A percentile compares a stretch with the other conserved stretches of the same genome.
These are phyloP conservation scores for Entomophthora muscae DNA, from an alignment of 371 early-diverging fungal species.

Conservation along the genomic window DNA sequence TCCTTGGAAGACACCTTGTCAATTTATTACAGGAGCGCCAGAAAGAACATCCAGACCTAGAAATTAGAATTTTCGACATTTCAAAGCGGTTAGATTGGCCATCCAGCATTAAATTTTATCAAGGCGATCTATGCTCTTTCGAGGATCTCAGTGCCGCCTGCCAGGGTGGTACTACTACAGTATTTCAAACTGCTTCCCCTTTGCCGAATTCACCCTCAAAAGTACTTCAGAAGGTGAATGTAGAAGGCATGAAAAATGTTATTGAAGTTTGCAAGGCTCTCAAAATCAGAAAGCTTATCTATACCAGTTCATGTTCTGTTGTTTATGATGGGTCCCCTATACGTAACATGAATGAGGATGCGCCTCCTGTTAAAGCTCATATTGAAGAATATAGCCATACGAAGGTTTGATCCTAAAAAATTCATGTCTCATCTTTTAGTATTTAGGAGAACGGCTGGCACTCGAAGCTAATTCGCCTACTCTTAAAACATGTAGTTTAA, in stretches of 20 bases:
- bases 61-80: slow-evolving; percentile 12
- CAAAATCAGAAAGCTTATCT: slow-evolving; percentile 57
- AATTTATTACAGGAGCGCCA: slow-evolving; percentile 6
- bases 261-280: slow-evolving; percentile 52
- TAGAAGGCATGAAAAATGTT: slow-evolving; percentile 73
- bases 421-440: too few relatives aligned
- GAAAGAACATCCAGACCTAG: background rate
- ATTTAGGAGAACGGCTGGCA: slow-evolving; percentile 66
- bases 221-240: slow-evolving; percentile 56
- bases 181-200: slow-evolving; percentile 84
- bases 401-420: slow-evolving; percentile 44
- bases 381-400: slow-evolving; percentile 86
- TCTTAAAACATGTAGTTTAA: slow-evolving; percentile 55
- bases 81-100: slow-evolving; percentile 7
- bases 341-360: slow-evolving; percentile 60
- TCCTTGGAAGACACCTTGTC: slow-evolving; percentile 12
- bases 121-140: slow-evolving; percentile 11
- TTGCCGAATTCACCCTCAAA: slow-evolving; percentile 45
- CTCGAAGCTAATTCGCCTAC: slow-evolving; percentile 51
- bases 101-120: slow-evolving; percentile 8
- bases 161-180: background rate
- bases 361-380: slow-evolving; percentile 46
- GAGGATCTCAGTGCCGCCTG: slow-evolving; percentile 9
- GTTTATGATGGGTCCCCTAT: slow-evolving; percentile 62
- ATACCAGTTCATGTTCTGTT: slow-evolving; percentile 77